Conservation (phyloP, 2,329 filamentous ascomycete species). For the Lachnellula occidentalis region DNA sequence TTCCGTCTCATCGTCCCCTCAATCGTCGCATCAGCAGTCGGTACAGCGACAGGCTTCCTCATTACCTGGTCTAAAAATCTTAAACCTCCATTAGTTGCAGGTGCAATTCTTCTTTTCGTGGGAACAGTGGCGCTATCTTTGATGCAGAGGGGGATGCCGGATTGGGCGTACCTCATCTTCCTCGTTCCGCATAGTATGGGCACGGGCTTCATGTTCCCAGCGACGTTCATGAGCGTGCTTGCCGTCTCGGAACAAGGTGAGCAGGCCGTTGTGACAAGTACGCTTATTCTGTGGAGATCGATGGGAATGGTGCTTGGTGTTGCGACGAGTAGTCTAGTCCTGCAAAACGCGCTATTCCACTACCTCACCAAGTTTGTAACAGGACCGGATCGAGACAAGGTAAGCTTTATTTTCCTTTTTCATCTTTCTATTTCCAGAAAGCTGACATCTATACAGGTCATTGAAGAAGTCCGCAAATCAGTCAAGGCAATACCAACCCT, state of each 20-base stretch:
- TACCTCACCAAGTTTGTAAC: constrained; percentile 55
- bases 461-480: constrained; percentile 46
- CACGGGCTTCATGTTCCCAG: constrained; percentile 60
- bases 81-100: constrained; percentile 53
- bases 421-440: not conserved
- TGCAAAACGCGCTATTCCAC: constrained; percentile 63
- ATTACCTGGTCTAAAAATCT: constrained; percentile 55
- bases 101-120: constrained; percentile 41
- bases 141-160: constrained; percentile 47
- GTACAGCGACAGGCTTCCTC: constrained; percentile 55
- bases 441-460: constrained; percentile 33
- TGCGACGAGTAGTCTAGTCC: constrained; percentile 61
- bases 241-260: constrained; percentile 53
- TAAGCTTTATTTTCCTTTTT: constrained; percentile 6
- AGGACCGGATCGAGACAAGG: constrained; percentile 49
- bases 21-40: constrained; percentile 47
- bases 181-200: constrained; percentile 53
- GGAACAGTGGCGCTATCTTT: constrained; percentile 46
- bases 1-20: constrained; percentile 63
- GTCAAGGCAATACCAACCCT: constrained; percentile 48
- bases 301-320: constrained; percentile 71
- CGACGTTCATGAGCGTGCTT: constrained; percentile 58
- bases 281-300: constrained; percentile 65
- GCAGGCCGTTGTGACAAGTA: constrained; percentile 65
- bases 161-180: constrained; percentile 49